A percentile compares a stretch with the other conserved stretches of the same genome.
Conservation (phyloP, 164 flowering plant species). For the Vitis rupestris region DNA sequence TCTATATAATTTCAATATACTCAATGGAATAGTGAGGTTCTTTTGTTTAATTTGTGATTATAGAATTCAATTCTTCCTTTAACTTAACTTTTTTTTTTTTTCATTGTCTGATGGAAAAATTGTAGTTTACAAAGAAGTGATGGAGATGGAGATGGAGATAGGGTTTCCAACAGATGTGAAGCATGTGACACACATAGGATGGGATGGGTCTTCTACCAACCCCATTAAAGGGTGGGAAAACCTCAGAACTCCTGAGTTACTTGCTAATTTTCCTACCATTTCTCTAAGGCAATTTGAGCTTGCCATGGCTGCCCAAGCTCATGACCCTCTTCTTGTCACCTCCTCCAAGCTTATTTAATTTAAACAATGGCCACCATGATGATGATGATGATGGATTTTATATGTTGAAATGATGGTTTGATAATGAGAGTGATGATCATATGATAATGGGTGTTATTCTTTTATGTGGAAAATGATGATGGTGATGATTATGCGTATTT, state of each 20-base stretch:
- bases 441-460: too few species aligned
- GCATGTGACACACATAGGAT: slow-evolving; percentile 39
- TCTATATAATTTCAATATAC: too few species aligned
- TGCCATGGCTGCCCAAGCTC: slow-evolving; percentile 30
- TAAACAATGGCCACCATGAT: too few species aligned
- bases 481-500: too few species aligned
- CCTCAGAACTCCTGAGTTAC: slow-evolving; percentile 14
- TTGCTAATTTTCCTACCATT: slow-evolving; percentile 22
- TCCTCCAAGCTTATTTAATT: neutral
- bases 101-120: neutral
- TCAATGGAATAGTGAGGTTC: too few species aligned
- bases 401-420: too few species aligned
- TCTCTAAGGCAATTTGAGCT: slow-evolving; percentile 29
- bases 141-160: slow-evolving; percentile 31
- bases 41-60: too few species aligned
- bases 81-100: neutral
- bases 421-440: too few species aligned
- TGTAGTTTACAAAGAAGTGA: slow-evolving; percentile 25
- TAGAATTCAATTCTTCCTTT: too few species aligned
- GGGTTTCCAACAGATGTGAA: slow-evolving; percentile 43
- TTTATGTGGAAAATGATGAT: too few species aligned
- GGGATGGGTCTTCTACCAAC: slow-evolving; percentile 32
- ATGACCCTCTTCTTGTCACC: slow-evolving; percentile 2
- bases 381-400: too few species aligned
- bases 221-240: slow-evolving; percentile 23